phyloP scores from a whole-genome alignment of 2,329 filamentous ascomycete genomes.

The Stagonosporopsis cucurbitacearum region DNA sequence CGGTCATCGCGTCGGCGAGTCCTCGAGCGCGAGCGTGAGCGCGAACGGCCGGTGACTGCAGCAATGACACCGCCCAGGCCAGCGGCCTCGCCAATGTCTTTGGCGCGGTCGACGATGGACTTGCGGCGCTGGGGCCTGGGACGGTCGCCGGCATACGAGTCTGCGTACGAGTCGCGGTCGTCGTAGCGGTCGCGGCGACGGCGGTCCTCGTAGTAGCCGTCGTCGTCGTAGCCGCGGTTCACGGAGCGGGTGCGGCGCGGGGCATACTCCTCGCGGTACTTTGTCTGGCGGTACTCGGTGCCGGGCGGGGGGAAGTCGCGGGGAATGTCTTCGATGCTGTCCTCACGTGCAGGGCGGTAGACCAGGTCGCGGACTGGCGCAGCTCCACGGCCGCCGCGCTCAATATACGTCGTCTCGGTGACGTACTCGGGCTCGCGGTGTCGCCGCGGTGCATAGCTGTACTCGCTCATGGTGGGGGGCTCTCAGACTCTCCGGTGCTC shows the following conservation, averaged over 20 bases:
- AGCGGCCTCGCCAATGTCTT: constrained; percentile 64
- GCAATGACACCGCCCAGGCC: constrained; percentile 63
- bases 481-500: constrained; percentile 6
- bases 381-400: constrained; percentile 54
- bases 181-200: constrained; percentile 43
- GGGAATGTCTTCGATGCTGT: constrained; percentile 84
- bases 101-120: constrained; percentile 62
- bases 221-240: constrained; percentile 64
- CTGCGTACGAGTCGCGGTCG: constrained; percentile 55
- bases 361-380: constrained; percentile 56
- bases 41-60: constrained; percentile 58
- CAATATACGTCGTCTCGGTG: constrained; percentile 59
- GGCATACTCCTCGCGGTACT: constrained; percentile 57
- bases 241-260: constrained; percentile 69
- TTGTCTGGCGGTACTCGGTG: constrained; percentile 54
- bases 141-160: constrained; percentile 51
- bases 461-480: constrained; percentile 54
- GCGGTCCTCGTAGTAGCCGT: constrained; percentile 53
- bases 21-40: constrained; percentile 65
- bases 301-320: constrained; percentile 82
- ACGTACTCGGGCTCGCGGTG: constrained; percentile 59
- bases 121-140: constrained; percentile 58
- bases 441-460: constrained; percentile 57
- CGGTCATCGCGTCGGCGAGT: constrained; percentile 53
- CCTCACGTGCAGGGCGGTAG: constrained; percentile 66